Evolutionary conservation across 2,329 filamentous ascomycete genomes (phyloP), one percentile per base, ranked within the genome.

Genomic region (Leptodontidium sp.): DNA sequence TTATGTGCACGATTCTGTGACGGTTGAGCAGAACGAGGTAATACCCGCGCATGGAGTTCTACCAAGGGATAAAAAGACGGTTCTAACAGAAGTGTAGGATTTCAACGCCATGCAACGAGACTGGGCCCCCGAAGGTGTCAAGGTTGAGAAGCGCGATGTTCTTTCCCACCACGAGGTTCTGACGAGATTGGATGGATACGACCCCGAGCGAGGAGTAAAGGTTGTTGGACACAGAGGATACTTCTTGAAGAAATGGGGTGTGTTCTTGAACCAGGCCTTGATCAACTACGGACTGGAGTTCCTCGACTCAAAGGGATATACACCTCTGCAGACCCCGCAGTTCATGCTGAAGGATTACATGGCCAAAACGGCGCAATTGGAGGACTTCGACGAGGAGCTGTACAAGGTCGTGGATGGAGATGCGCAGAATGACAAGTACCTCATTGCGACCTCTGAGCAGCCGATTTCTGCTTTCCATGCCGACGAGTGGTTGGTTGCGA

Each of bases 141-240:
- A 83, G 26, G 88, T 92, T 61, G 89, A 94, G 81, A 94, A 94
- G 85, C 88, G 89, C 75, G 86, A 91, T 68, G 84, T 87, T 71
- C 90, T 98, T 71, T 97, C 94, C 63, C 96, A 99, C 81, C 96
- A 99, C 81, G 95, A 98, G 79, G 94, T 99, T 65, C 88, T 98
- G 69, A 89, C 91, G 68, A 88, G 93, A 75, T 84, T 98, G 71
- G 93, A 96, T 75, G 94, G 95, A 65, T 98, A 97, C 79, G 96
- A 98, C 79, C 92, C 93, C 0, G 93, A 97, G 78, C 91, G 96
- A 73, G 94, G 94, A 74, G 92, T 94, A 72, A 98, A 98, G 85
- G 88, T 98, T 72, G 94, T 97, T 55, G 95, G 96, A 64, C 95
- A 98, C 81, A 88, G 95, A 75, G 95, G 95, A 49, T 98, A 98